Conservation (phyloP, 192 early-diverging fungal species). For the Umbelopsis sp. region DNA sequence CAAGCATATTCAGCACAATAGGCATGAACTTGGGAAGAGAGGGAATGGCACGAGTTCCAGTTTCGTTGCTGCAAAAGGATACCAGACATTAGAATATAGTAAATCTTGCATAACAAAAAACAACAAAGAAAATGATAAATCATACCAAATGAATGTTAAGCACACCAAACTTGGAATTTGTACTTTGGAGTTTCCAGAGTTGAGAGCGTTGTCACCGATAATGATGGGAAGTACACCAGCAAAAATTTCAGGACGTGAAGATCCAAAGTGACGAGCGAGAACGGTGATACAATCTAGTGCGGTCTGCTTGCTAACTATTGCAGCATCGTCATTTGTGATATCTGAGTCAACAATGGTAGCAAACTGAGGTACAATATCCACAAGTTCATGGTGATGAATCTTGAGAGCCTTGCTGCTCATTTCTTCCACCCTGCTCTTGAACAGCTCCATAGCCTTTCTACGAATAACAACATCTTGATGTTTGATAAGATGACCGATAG, state of each 20-base stretch:
- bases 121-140: too few species aligned
- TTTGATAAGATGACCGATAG: conserved; percentile 61
- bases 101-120: not conserved
- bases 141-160: conserved; percentile 56
- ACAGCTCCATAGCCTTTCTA: conserved; percentile 72
- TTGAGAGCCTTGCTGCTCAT: conserved; percentile 44
- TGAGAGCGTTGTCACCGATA: conserved; percentile 48
- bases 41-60: conserved; percentile 79
- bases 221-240: conserved; percentile 53
- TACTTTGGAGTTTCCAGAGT: conserved; percentile 43
- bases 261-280: conserved; percentile 67
- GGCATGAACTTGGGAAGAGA: conserved; percentile 86
- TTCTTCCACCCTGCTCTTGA: conserved; percentile 54
- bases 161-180: conserved; percentile 59
- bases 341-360: conserved; percentile 44
- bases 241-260: conserved; percentile 63
- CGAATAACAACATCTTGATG: conserved; percentile 67
- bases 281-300: conserved; percentile 80
- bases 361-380: conserved; percentile 52
- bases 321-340: conserved; percentile 35
- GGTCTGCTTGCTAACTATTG: conserved; percentile 69
- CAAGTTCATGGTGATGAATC: conserved; percentile 46
- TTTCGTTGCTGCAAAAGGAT: conserved; percentile 50
- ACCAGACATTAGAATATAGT: not conserved
- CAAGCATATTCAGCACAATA: conserved; percentile 61